These are phyloP conservation scores for Daldinia eschscholtzii DNA, from an alignment of 2,329 filamentous ascomycete species.

Conservation along the genomic window DNA sequence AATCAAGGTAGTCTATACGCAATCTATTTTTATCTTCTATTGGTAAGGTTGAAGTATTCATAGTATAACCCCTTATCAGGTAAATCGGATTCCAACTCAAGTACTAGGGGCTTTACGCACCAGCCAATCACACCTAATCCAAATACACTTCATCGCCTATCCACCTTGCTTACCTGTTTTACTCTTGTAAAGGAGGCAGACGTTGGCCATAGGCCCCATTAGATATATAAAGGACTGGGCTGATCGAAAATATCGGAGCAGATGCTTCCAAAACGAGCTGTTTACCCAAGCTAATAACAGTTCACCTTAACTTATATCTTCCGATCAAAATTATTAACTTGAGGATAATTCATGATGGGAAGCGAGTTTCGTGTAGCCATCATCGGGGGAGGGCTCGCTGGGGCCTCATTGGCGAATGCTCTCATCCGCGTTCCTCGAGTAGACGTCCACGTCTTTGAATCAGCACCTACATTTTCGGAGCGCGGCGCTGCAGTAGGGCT, in stretches of 20 bases:
- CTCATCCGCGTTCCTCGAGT: background rate
- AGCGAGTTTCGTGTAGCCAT: background rate
- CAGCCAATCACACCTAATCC: no score
- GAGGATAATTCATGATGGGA: background rate
- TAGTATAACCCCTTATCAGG: no score
- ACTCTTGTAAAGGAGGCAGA: background rate
- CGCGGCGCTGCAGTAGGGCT: background rate
- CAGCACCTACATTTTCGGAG: background rate
- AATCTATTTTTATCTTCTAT: no score
- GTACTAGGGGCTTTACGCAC: no score
- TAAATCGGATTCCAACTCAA: no score
- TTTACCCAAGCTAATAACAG: background rate
- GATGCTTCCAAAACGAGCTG: background rate
- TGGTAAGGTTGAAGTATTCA: no score
- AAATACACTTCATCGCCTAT: background rate
- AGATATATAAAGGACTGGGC: background rate
- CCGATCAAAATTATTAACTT: background rate
- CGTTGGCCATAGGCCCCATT: background rate
- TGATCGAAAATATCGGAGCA: no score
- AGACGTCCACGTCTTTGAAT: background rate
- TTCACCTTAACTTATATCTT: background rate
- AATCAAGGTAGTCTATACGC: no score
- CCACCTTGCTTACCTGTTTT: no score
- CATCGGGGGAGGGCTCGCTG: background rate
- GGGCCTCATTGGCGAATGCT: background rate